Percentiles rank a stretch among this genome's conserved stretches.
Evolutionary conservation across 2,329 filamentous ascomycete genomes (phyloP).

Genomic region (Dothideomycetes sp.): DNA sequence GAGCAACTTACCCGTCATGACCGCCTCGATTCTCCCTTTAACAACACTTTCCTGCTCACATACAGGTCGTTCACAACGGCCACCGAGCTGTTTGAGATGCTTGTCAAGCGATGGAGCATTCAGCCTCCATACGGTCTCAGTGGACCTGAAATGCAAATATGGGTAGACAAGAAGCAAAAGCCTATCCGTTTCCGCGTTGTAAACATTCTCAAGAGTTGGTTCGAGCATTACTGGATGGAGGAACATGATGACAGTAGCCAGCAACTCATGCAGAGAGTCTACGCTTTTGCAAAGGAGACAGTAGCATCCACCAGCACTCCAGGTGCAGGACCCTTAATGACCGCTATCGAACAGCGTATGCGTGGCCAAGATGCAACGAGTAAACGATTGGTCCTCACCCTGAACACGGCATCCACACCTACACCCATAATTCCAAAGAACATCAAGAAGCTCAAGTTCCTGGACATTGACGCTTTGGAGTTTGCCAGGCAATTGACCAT

Average conservation of each 20-base stretch:
- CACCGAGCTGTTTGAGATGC: constrained; percentile 79
- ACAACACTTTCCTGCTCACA: constrained; percentile 93
- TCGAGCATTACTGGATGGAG: constrained; percentile 99
- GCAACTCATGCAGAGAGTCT: constrained; percentile 77
- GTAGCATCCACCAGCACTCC: constrained; percentile 91
- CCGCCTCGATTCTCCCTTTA: constrained; percentile 88
- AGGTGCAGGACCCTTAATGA: constrained; percentile 72
- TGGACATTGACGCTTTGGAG: constrained; percentile 91
- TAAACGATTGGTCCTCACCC: constrained; percentile 76
- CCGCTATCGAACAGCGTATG: constrained; percentile 77
- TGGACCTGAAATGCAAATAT: constrained; percentile 66
- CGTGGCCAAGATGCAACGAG: constrained; percentile 78
- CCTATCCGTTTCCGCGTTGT: constrained; percentile 92
- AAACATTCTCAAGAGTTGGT: constrained; percentile 97
- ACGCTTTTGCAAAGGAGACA: constrained; percentile 81
- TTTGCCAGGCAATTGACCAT: constrained; percentile 97
- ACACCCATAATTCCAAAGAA: constrained; percentile 92
- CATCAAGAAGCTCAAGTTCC: constrained; percentile 98
- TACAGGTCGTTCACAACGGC: constrained; percentile 92
- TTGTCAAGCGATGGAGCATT: constrained; percentile 84
- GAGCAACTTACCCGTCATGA: constrained; percentile 95
- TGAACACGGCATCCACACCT: constrained; percentile 65
- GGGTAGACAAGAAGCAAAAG: constrained; percentile 92
- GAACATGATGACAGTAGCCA: constrained; percentile 73
- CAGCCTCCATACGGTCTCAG: constrained; percentile 78